Conservation (phyloP, 306 rosid genomes). For the Malus domestica region DNA sequence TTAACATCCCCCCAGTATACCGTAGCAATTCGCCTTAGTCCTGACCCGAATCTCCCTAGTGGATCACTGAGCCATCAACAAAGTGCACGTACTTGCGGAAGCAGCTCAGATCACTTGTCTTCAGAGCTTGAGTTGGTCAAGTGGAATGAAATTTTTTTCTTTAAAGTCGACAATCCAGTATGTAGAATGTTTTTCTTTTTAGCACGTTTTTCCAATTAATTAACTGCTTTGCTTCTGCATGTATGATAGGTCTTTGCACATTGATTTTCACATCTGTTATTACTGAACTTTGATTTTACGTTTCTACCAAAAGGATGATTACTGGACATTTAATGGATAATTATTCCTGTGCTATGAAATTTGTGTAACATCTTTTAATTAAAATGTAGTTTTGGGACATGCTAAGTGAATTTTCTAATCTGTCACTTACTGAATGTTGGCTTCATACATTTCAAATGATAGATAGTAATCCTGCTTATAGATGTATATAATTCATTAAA, state of each 20-base stretch:
- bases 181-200: constrained; percentile 4
- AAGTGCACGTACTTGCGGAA: constrained; percentile 87
- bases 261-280: neutral
- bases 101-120: constrained; percentile 43
- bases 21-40: constrained; percentile 66
- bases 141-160: constrained; percentile 95
- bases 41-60: constrained; percentile 32
- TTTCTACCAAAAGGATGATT: neutral
- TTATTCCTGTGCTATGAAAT: neutral
- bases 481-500: neutral
- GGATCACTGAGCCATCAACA: constrained; percentile 57
- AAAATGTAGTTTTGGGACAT: neutral
- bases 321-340: neutral
- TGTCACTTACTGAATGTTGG: neutral
- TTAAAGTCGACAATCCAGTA: constrained; percentile 87
- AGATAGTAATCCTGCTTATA: neutral
- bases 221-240: neutral
- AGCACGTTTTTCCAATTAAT: neutral
- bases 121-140: constrained; percentile 59
- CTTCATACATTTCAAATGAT: neutral
- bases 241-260: neutral
- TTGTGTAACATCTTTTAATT: neutral
- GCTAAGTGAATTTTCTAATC: neutral
- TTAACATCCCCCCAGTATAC: constrained; percentile 63
- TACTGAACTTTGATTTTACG: neutral